Evolutionary conservation across 768 basidiomycete species (phyloP).

Genomic region (Leucogyrophana mollusca): DNA sequence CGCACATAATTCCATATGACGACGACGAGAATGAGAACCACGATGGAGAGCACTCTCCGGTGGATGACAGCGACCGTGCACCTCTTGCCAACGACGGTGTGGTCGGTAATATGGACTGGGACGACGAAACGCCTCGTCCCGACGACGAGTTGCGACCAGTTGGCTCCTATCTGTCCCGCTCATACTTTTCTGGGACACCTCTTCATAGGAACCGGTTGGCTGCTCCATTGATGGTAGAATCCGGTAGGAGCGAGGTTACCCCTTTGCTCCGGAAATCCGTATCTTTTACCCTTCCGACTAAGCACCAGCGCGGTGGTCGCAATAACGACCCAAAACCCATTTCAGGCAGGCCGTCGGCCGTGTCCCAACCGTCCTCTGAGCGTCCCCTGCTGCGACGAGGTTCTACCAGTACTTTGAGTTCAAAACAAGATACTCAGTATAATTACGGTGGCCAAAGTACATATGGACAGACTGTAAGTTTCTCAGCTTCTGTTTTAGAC

Average conservation of each 20-base stretch:
- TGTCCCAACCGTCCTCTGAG: background rate
- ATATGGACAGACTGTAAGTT: constrained; percentile 67
- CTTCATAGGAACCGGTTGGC: background rate
- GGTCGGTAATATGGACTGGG: constrained; percentile 21
- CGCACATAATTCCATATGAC: constrained; percentile 16
- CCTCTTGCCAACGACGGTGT: constrained; percentile 10
- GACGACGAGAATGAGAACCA: constrained; percentile 18
- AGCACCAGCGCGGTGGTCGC: too few relatives aligned
- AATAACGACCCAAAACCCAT: too few relatives aligned
- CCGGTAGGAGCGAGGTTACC: constrained; percentile 24
- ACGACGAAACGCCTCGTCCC: constrained; percentile 8
- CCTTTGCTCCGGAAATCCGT: constrained; percentile 40
- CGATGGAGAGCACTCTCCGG: background rate
- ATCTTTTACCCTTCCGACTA: constrained; percentile 27
- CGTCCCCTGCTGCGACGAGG: constrained; percentile 1
- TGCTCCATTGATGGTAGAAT: too few relatives aligned
- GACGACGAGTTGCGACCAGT: background rate
- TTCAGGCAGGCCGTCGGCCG: too few relatives aligned
- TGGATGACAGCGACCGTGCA: background rate
- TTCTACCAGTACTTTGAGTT: background rate
- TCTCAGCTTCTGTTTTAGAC: background rate
- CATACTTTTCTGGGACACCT: background rate
- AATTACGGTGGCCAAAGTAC: constrained; percentile 59
- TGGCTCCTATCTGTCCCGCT: background rate
- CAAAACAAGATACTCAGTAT: constrained; percentile 21